Percentiles rank a stretch among this genome's conserved stretches.
These are phyloP conservation scores for Candida railenensis DNA, from an alignment of 805 yeast genomes.

Conservation along the genomic window DNA sequence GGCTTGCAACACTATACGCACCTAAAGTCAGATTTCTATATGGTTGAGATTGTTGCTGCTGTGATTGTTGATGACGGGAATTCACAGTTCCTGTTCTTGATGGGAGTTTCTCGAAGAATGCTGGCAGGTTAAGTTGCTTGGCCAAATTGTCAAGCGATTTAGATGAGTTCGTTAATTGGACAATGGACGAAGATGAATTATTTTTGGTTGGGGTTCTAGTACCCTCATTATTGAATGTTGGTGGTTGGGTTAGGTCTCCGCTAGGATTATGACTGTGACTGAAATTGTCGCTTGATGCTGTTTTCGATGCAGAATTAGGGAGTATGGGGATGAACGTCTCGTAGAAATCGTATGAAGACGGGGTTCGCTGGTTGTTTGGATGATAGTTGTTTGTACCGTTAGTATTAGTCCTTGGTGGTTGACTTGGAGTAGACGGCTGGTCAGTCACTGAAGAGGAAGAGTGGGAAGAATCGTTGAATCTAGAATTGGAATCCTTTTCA, in stretches of 20 bases:
- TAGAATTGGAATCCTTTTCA: neutral
- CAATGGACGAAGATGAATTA: constrained; percentile 1
- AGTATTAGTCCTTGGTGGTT: neutral
- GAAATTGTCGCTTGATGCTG: constrained; percentile 6
- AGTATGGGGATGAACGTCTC: constrained; percentile 38
- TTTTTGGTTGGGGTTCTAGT: constrained; percentile 6
- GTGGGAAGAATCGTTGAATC: constrained; percentile 5
- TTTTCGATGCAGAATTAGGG: neutral
- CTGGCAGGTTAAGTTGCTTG: constrained; percentile 35
- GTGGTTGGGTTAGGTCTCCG: constrained; percentile 6
- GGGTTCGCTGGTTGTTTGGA: constrained; percentile 13
- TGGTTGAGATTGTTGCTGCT: neutral
- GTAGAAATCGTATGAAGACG: constrained; percentile 41
- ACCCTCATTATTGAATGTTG: constrained; percentile 1
- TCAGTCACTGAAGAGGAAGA: constrained; percentile 7
- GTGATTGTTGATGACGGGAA: neutral
- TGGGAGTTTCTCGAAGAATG: constrained; percentile 38
- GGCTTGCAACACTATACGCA: neutral
- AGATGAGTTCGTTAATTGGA: neutral
- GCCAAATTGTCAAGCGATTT: constrained; percentile 37
- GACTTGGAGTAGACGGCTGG: constrained; percentile 2
- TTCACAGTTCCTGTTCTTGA: neutral
- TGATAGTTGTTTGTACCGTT: constrained; percentile 1
- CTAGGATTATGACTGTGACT: constrained; percentile 4
- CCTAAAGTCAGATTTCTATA: constrained; percentile 1